A percentile compares a stretch with the other conserved stretches of the same genome.
Conservation (phyloP, 208 protist genomes). For the Acanthamoeba triangularis region DNA sequence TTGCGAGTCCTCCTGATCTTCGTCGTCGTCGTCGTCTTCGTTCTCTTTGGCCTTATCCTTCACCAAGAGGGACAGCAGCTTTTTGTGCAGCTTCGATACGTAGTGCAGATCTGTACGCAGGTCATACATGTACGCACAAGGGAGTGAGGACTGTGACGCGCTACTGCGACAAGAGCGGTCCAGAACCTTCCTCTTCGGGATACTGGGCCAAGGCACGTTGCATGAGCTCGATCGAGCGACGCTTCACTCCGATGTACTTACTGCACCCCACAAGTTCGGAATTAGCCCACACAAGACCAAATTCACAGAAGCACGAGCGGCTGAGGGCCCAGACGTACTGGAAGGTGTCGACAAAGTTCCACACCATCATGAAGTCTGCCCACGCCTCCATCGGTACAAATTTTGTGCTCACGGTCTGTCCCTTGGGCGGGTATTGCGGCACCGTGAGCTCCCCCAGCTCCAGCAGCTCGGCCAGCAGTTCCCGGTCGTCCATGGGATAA, state of each 20-base stretch:
- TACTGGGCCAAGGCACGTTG: not conserved
- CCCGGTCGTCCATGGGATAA: not conserved
- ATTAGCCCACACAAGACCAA: too few species aligned
- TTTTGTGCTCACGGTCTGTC: not conserved
- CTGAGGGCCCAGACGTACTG: not conserved
- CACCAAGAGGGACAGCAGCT: not conserved
- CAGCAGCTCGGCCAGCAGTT: not conserved
- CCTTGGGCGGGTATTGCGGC: not conserved
- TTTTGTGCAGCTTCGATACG: not conserved
- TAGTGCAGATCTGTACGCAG: not conserved
- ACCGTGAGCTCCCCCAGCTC: not conserved
- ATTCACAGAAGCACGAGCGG: not conserved
- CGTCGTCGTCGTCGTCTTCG: not conserved
- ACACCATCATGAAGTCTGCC: constrained; percentile 5
- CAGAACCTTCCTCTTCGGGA: not conserved
- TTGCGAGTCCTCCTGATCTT: not conserved
- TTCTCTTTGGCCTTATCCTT: not conserved
- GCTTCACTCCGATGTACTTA: not conserved
- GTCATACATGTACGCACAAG: too few species aligned
- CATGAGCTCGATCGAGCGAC: not conserved
- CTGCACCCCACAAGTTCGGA: not conserved
- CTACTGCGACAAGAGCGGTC: not conserved
- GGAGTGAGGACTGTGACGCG: too few species aligned
- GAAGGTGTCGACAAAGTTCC: not conserved
- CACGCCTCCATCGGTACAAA: not conserved